Base-by-base conservation (phyloP, 225 moss, liverwort and hornwort genomes). In the Bryoerythrophyllum caledonicum region DNA sequence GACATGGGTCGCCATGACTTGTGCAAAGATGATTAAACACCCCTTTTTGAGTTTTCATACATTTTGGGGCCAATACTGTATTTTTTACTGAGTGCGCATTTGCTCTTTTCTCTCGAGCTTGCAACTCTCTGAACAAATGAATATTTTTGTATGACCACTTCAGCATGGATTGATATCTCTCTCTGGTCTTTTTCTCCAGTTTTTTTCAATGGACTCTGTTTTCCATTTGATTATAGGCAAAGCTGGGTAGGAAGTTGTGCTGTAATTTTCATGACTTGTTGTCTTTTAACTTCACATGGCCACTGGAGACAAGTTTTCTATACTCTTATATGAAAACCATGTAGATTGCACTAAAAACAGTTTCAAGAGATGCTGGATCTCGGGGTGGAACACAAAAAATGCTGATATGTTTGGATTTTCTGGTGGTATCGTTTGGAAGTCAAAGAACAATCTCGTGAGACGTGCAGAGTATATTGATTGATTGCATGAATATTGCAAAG, bases 31-130 rank as follows among this genome's bases (percentile, higher is more conserved):
- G 60, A 28, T 35, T 11, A 35, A 48, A 51, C 23, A 32, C 51
- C 30, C 21, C 11, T 17, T 49, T 48, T 19, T 20, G 46, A 44
- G 5, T 15, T 48, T 48, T 48, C 17, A 48, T 48, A 48, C 59
- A 44, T 10, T 53, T 77, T 10, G 54, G 71, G 48, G 49, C 34
- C 28, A 20, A 65, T 70, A 58, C 19, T 76, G 59, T 60, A 68
- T 37, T 30, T 26, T 49, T 48, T 60, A 67, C 67, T 34, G 23
- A 67, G 30, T 49, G 23, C 4, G 17, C 60, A 20, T 60, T n/a
- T 30, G 68, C 76, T 76, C 49, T 34, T 34, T 34, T 40, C 46
- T 67, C 48, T 76, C 21, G 58, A 76, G 76, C 58, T 35, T 60
- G 60, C 48, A 68, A 21, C 30, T 60, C 15, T 72, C 32, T 23